Percentiles rank a stretch among this genome's conserved stretches.
These are phyloP conservation scores for Talaromyces sp. DNA, from an alignment of 2,329 filamentous ascomycete species.

Conservation along the genomic window DNA sequence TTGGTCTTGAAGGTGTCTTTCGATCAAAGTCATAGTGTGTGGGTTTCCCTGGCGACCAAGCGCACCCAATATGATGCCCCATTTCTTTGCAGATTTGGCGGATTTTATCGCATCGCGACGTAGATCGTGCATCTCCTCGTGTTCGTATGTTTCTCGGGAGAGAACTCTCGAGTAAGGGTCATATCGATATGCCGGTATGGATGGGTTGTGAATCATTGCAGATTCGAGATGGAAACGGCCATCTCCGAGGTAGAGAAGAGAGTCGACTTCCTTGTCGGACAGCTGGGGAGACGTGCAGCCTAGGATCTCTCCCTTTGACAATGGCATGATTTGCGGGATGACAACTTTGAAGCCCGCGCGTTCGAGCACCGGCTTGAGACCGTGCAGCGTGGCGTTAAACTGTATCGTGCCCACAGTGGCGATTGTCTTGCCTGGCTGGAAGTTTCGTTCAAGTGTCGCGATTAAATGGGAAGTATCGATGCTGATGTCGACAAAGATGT, in stretches of 20 bases:
- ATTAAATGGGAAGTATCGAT: constrained; percentile 88
- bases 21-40: constrained; percentile 82
- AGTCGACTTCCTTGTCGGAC: constrained; percentile 58
- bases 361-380: constrained; percentile 71
- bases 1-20: constrained; percentile 64
- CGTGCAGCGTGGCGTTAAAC: constrained; percentile 96
- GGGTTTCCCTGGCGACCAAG: constrained; percentile 94
- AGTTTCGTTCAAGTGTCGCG: constrained; percentile 83
- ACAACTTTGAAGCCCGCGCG: constrained; percentile 78
- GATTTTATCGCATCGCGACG: constrained; percentile 71
- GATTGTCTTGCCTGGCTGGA: constrained; percentile 76
- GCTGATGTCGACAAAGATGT: constrained; percentile 96
- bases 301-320: constrained; percentile 92
- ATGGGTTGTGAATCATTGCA: constrained; percentile 97
- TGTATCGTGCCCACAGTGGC: constrained; percentile 96
- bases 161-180: constrained; percentile 92
- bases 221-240: constrained; percentile 95
- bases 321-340: constrained; percentile 85
- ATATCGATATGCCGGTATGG: constrained; percentile 87
- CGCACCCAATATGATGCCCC: constrained; percentile 91
- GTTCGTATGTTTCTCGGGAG: constrained; percentile 86
- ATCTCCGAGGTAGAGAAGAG: constrained; percentile 85
- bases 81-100: constrained; percentile 75
- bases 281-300: constrained; percentile 90
- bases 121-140: constrained; percentile 82